Base-by-base conservation (phyloP, 2,329 filamentous ascomycete genomes). In the Penicillium digitatum region DNA sequence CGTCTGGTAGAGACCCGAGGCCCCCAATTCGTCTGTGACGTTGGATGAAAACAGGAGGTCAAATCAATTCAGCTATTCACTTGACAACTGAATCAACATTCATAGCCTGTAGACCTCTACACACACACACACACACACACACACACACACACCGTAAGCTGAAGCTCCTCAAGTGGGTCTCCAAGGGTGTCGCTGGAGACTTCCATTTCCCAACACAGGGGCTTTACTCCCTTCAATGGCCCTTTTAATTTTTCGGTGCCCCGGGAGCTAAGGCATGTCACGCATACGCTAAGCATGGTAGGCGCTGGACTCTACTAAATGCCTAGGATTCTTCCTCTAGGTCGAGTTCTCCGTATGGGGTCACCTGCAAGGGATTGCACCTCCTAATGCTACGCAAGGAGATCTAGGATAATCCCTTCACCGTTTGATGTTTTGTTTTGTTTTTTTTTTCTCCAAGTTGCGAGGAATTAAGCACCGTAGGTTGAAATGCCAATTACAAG, bases 401-500 rank as follows among this genome's bases (percentile, higher is more conserved):
- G 20, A 38, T 11, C 49, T 27, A 24, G 39, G 16, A n/a, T 46
- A 35, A 53, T 54, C 62, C 62, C 60, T 62, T 56, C 60, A 62
- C 62, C 61, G 58, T 58, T 62, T 57, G 29, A 29, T 24, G 40
- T 22, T 50, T 64, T 62, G 58, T 58, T 62, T 57, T 27, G 26
- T 24, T 44, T 22, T 50, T 55, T 50, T 48, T 59, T n/a, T n/a
- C n/a, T n/a, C n/a, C n/a, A 43, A 35, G 3, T 54, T 45, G 45
- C 31, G n/a, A 62, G 47, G 51, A 62, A 62, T 58, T 56, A 45
- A 26, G 11, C 31, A 55, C 47, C 26, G 42, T 44, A 59, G n/a
- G n/a, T n/a, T n/a, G n/a, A n/a, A n/a, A 54, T 45, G 31, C 11
- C 56, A 45, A 46, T 22, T 38, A 47, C 42, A 18, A 46, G 32